Conservation (phyloP, 169 alveolate genomes). For the Eimeria necatrix region DNA sequence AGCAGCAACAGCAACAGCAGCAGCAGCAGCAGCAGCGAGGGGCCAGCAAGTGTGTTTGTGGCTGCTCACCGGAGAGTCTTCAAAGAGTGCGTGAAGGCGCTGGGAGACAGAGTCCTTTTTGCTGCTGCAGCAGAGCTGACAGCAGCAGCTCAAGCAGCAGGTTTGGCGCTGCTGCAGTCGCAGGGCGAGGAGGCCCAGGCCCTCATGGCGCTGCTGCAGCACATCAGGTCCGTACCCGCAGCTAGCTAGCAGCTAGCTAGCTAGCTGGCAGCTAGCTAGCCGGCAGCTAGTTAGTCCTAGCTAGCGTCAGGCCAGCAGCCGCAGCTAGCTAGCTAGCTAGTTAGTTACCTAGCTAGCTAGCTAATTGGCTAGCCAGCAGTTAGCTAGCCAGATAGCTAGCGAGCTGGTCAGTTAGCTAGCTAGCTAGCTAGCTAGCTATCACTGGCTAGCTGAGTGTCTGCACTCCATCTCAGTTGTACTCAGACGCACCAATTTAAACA, state of each 20-base stretch:
- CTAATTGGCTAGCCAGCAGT: no score
- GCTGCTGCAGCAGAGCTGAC: slow-evolving; percentile 39
- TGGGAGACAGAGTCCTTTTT: not conserved
- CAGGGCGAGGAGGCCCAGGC: not conserved
- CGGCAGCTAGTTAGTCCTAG: no score
- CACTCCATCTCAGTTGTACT: no score
- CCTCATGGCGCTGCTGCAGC: not conserved
- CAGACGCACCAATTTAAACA: no score
- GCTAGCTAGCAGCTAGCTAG: not conserved
- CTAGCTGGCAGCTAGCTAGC: no score
- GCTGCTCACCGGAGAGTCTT: slow-evolving; percentile 38
- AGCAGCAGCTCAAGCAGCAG: slow-evolving; percentile 44
- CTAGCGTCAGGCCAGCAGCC: not conserved
- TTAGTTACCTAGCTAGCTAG: no score
- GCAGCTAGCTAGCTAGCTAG: no score
- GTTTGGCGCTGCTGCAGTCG: slow-evolving; percentile 39
- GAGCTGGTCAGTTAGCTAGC: no score
- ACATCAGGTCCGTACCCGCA: slow-evolving; percentile 27
- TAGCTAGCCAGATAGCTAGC: no score
- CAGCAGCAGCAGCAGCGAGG: slow-evolving; percentile 42
- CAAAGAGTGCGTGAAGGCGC: slow-evolving; percentile 6
- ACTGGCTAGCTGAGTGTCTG: no score
- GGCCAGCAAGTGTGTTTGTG: not conserved
- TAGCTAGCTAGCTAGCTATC: no score
- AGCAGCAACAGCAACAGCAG: not conserved